Evolutionary conservation across 2,329 filamentous ascomycete genomes (phyloP), one percentile per base, ranked within the genome.

Genomic region (Escovopsis sp.): DNA sequence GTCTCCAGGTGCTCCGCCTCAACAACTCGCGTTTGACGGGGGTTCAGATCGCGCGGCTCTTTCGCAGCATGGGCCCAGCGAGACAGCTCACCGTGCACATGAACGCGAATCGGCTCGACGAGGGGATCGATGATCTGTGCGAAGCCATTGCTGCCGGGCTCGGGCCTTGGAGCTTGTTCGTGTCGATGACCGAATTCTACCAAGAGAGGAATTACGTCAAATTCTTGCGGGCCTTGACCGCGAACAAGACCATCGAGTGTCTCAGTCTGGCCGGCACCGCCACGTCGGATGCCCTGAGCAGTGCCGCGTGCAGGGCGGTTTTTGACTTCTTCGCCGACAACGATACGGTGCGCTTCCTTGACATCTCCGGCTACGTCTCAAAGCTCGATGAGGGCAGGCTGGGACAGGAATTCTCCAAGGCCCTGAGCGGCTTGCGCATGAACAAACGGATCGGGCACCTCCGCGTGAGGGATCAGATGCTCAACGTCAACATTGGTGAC

Each of bases 171-270:
- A 66, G 63, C 20, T 56, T 76, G 16, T 68, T 70, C 47, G 55
- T 74, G 45, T 68, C 74, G 47, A 74, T 76, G 71, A 59, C 74
- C n/a, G 70, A 75, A 45, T 74, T 76, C 48, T 58, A 61, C 15
- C 56, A 66, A 33, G 72, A 75, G 50, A 53, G 53, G 9, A 72
- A 64, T 50, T 76, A 71, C 48, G 62, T 71, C 42, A 63, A 63
- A 41, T 61, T 76, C 5, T 54, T 76, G 45, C 58, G 55, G 13
- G 68, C 71, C 2, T 56, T 76, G 39, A 63, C 71, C 0, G 50
- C 61, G n/a, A 72, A 71, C 45, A 63, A 57, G 11, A 64, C 67
- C 5, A 68, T 76, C 36, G 57, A 66, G 34, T 68, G 70, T 36
- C 59, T 76, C 31, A 75, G 67, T 45, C 57, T 76, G 37, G 70